These are phyloP conservation scores for Calonectria crousiana DNA, from an alignment of 2,329 filamentous ascomycete genomes.

Conservation along the genomic window DNA sequence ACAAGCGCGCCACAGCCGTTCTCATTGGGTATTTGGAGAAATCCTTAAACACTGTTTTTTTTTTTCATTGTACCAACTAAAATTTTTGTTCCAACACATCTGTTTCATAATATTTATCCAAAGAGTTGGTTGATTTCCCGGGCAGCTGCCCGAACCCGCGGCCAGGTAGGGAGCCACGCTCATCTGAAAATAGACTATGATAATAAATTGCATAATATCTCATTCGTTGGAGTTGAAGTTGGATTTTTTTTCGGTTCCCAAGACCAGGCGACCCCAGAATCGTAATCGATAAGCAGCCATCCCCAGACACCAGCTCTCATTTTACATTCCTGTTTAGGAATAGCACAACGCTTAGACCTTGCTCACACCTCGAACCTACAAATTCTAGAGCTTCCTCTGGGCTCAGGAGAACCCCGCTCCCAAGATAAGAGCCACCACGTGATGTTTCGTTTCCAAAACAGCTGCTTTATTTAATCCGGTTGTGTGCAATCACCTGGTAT, in stretches of 20 bases:
- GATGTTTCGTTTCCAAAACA: background rate
- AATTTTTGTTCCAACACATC: no score
- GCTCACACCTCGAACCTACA: background rate
- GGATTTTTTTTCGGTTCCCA: background rate
- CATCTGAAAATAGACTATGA: background rate
- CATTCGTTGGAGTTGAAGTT: background rate
- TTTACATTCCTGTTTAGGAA: background rate
- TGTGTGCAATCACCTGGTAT: background rate
- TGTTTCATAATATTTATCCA: no score
- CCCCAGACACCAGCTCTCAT: slow-evolving; percentile 24
- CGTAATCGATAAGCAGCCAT: background rate
- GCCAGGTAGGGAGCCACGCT: no score
- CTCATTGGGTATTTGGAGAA: no score
- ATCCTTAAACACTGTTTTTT: no score
- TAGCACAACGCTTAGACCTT: slow-evolving; percentile 20
- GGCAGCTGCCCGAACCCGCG: no score
- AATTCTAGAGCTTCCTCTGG: background rate
- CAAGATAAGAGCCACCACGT: background rate
- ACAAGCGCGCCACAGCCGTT: no score
- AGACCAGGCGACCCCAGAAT: background rate
- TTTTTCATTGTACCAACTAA: no score
- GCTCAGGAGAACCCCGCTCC: slow-evolving; percentile 2
- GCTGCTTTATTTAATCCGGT: background rate
- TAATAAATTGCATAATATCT: background rate
- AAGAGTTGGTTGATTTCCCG: no score